Conservation (phyloP, 192 early-diverging fungal species). For the Entomortierella lignicola region DNA sequence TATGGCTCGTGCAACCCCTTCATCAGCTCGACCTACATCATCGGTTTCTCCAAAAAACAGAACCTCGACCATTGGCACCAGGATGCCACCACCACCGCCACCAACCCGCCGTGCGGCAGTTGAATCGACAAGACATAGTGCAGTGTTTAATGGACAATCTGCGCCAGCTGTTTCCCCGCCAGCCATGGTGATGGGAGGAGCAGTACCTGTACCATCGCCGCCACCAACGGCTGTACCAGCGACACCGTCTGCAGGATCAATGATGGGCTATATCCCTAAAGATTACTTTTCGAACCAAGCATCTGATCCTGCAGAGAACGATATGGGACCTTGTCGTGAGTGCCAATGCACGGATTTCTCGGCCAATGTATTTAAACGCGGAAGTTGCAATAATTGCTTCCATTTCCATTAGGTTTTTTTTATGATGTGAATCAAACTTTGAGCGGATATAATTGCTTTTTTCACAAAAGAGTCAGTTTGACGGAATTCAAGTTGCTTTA, state of each 20-base stretch:
- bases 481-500: too few relatives aligned
- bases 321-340: conserved; percentile 60
- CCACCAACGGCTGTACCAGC: conserved; percentile 51
- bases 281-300: conserved; percentile 44
- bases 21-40: conserved; percentile 27
- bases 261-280: conserved; percentile 60
- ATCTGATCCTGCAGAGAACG: conserved; percentile 11
- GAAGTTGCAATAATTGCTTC: conserved; percentile 86
- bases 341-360: conserved; percentile 83
- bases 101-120: conserved; percentile 37
- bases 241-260: conserved; percentile 47
- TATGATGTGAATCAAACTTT: too few relatives aligned
- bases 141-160: conserved; percentile 25
- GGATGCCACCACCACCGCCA: conserved; percentile 53
- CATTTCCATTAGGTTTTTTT: conserved; percentile 74
- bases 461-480: too few relatives aligned
- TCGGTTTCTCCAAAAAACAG: conserved; percentile 14
- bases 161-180: conserved; percentile 30
- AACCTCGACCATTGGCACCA: conserved; percentile 36
- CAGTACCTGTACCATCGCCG: conserved; percentile 26
- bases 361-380: conserved; percentile 79
- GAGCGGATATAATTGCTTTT: too few relatives aligned
- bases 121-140: conserved; percentile 40
- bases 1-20: conserved; percentile 28
- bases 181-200: conserved; percentile 29